A percentile compares a stretch with the other conserved stretches of the same genome.
Conservation (phyloP, 2,329 filamentous ascomycete genomes). For the Pseudogymnoascus destructans region DNA sequence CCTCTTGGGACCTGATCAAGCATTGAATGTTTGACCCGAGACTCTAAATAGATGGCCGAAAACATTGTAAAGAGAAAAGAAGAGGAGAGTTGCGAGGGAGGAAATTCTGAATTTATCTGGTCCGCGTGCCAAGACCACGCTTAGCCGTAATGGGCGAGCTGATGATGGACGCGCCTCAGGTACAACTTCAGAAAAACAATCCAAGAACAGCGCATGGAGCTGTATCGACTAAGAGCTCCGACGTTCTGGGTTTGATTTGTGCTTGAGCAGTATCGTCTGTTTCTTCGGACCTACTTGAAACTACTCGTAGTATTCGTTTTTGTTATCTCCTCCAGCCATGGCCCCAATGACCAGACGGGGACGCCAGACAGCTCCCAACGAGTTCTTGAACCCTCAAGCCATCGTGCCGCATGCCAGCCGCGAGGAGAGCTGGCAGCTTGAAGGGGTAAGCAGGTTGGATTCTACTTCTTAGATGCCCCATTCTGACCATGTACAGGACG, state of each 20-base stretch:
- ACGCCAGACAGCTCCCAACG: background rate
- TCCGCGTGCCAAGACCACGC: background rate
- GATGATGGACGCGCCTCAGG: background rate
- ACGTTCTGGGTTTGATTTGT: background rate
- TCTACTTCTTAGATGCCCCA: background rate
- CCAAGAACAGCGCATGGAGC: background rate
- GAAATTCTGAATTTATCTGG: background rate
- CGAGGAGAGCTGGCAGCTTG: slow-evolving; percentile 24
- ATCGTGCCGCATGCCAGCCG: slow-evolving; percentile 10
- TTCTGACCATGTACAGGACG: slow-evolving; percentile 13
- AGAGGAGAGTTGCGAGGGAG: slow-evolving; percentile 10
- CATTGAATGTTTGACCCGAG: slow-evolving; percentile 90
- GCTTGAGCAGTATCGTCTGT: background rate
- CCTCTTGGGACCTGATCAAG: slow-evolving; percentile 77
- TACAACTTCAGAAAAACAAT: background rate
- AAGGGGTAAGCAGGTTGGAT: slow-evolving; percentile 17
- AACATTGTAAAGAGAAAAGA: slow-evolving; percentile 56
- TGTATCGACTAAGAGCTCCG: background rate
- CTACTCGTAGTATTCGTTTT: background rate
- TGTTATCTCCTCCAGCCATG: slow-evolving; percentile 16
- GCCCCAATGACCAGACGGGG: slow-evolving; percentile 21
- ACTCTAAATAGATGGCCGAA: slow-evolving; percentile 97
- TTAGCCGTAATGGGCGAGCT: background rate
- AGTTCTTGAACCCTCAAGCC: background rate
- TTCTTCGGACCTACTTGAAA: background rate